Conservation (phyloP, 495 filamentous ascomycete genomes). For the Glutinoglossum americanum region DNA sequence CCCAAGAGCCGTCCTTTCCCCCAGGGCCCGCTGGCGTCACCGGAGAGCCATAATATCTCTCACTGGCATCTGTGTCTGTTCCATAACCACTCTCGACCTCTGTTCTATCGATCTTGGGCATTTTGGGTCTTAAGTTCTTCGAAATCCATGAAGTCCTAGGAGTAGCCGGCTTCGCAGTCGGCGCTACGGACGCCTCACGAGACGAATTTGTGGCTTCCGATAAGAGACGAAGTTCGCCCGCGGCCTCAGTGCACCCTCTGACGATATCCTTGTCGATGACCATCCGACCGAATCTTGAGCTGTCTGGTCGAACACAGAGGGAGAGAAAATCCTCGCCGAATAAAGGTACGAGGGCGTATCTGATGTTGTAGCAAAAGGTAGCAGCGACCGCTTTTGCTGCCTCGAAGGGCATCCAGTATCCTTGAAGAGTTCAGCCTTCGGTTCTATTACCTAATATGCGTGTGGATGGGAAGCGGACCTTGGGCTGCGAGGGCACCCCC, state of each 20-base stretch:
- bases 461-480: conserved; percentile 30
- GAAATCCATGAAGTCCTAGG: conserved; percentile 2
- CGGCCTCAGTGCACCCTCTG: conserved; percentile 27
- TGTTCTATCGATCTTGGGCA: not conserved
- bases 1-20: not conserved
- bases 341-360: conserved; percentile 63
- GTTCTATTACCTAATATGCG: not conserved
- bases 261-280: conserved; percentile 42
- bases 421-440: conserved; percentile 22
- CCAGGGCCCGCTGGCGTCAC: not conserved
- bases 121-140: conserved; percentile 6
- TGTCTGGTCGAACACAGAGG: conserved; percentile 38
- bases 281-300: conserved; percentile 40
- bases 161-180: not conserved
- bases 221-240: conserved; percentile 15
- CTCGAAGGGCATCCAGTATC: conserved; percentile 90
- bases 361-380: conserved; percentile 73
- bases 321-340: conserved; percentile 66
- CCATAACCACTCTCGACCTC: conserved; percentile 15
- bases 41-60: conserved; percentile 5
- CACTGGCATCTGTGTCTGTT: conserved; percentile 14
- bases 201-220: not conserved
- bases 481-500: conserved; percentile 77
- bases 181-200: not conserved
- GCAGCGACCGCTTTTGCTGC: conserved; percentile 66